A percentile compares a stretch with the other conserved stretches of the same genome.
These are phyloP conservation scores for Cyberlindnera bimundalis DNA, from an alignment of 805 yeast species.

Conservation along the genomic window DNA sequence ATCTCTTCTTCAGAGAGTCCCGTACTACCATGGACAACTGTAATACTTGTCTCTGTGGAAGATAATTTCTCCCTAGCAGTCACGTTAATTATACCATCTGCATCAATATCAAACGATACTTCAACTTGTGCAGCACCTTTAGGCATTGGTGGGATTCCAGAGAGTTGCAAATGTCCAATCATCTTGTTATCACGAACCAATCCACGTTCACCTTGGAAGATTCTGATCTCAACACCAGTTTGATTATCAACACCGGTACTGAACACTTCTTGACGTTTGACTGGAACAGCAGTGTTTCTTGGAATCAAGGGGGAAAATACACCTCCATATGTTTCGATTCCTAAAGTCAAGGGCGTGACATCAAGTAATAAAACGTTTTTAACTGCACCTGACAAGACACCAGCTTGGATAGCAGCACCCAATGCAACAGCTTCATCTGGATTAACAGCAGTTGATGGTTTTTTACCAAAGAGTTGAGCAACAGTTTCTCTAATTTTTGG, in stretches of 20 bases:
- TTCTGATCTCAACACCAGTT: conserved; percentile 77
- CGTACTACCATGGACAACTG: conserved; percentile 59
- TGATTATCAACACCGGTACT: conserved; percentile 85
- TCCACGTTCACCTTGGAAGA: conserved; percentile 79
- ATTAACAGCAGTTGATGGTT: conserved; percentile 70
- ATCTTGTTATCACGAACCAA: conserved; percentile 73
- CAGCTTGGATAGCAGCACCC: conserved; percentile 91
- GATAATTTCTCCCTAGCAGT: conserved; percentile 78
- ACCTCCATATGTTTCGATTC: conserved; percentile 84
- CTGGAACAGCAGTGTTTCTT: conserved; percentile 74
- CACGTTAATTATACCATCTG: conserved; percentile 80
- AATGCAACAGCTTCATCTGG: conserved; percentile 94
- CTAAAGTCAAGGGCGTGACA: conserved; percentile 79
- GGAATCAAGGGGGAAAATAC: conserved; percentile 76
- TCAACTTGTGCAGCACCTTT: conserved; percentile 79
- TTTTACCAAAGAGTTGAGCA: conserved; percentile 52
- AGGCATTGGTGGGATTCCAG: conserved; percentile 71
- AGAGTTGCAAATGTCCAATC: conserved; percentile 69
- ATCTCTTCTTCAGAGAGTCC: conserved; percentile 71
- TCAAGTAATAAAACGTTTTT: conserved; percentile 74
- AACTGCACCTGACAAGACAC: conserved; percentile 78
- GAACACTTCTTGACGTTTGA: conserved; percentile 67
- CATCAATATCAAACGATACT: conserved; percentile 76
- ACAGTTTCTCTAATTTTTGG: conserved; percentile 71
- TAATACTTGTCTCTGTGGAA: conserved; percentile 71